A percentile compares a stretch with the other conserved stretches of the same genome.
Conservation (phyloP, 768 basidiomycete genomes). For the Pleurotus ostreatus region DNA sequence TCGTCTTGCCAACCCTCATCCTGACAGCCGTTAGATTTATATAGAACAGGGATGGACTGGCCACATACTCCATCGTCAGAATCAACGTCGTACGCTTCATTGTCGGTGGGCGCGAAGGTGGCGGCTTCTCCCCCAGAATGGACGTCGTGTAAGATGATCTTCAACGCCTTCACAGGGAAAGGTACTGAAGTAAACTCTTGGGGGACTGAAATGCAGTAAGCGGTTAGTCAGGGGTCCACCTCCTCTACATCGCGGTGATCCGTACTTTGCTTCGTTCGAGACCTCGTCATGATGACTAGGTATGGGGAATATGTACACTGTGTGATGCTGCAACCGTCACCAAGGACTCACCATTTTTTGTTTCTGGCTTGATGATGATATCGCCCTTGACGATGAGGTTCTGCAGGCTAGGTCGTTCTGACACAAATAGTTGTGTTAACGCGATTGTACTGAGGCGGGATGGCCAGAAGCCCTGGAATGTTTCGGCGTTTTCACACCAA, state of each 20-base stretch:
- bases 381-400: slow-evolving; percentile 84
- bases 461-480: slow-evolving; percentile 95
- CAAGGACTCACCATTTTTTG: slow-evolving; percentile 66
- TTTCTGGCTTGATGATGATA: slow-evolving; percentile 78
- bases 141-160: slow-evolving; percentile 81
- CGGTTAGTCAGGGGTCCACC: slow-evolving; percentile 15
- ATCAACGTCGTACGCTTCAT: slow-evolving; percentile 51
- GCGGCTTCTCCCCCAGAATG: slow-evolving; percentile 76
- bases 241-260: slow-evolving; percentile 10
- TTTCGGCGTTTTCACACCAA: slow-evolving; percentile 94
- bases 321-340: slow-evolving; percentile 8
- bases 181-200: slow-evolving; percentile 81
- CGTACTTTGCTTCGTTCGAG: slow-evolving; percentile 82
- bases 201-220: slow-evolving; percentile 59
- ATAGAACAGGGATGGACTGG: slow-evolving; percentile 1
- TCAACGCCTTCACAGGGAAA: slow-evolving; percentile 91
- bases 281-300: slow-evolving; percentile 94
- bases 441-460: slow-evolving; percentile 82
- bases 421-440: slow-evolving; percentile 66
- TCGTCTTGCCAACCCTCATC: slow-evolving; percentile 98
- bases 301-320: slow-evolving; percentile 5
- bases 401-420: slow-evolving; percentile 63
- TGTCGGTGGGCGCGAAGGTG: slow-evolving; percentile 50
- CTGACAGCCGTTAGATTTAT: slow-evolving; percentile 26
- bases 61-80: slow-evolving; percentile 72